These are phyloP conservation scores for Daldinia childiae DNA, from an alignment of 495 filamentous ascomycete genomes.

Conservation along the genomic window DNA sequence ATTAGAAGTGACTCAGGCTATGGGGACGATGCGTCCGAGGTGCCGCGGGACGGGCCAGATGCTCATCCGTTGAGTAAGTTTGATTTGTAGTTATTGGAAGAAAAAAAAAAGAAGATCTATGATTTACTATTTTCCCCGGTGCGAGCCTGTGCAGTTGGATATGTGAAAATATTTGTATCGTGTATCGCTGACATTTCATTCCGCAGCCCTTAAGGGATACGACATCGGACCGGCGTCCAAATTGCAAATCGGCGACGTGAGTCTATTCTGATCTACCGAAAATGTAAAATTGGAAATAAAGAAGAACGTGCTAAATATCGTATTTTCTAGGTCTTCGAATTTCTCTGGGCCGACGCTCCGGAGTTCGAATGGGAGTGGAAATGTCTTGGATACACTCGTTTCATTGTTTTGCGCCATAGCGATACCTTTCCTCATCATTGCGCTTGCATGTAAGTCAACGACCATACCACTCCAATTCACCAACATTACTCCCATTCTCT, in stretches of 20 bases:
- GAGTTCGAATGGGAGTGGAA: constrained; percentile 51
- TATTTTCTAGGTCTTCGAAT: constrained; percentile 45
- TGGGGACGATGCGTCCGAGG: constrained; percentile 48
- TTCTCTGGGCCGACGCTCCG: constrained; percentile 47
- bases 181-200: constrained; percentile 23
- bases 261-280: constrained; percentile 11
- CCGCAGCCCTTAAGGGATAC: constrained; percentile 47
- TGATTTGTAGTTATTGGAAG: constrained; percentile 15
- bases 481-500: not conserved
- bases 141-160: not conserved
- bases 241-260: constrained; percentile 49
- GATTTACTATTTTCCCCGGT: constrained; percentile 5
- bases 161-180: not conserved
- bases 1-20: constrained; percentile 50
- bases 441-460: constrained; percentile 48
- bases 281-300: not conserved
- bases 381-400: constrained; percentile 48
- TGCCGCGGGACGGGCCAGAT: constrained; percentile 43
- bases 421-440: constrained; percentile 47
- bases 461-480: not conserved
- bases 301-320: constrained; percentile 17
- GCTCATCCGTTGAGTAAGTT: constrained; percentile 48
- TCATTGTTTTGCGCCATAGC: constrained; percentile 48
- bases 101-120: not conserved
- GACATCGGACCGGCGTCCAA: constrained; percentile 47